Base-by-base conservation (phyloP, 1,139 yeast genomes). In the Yamadazyma atlantica region DNA sequence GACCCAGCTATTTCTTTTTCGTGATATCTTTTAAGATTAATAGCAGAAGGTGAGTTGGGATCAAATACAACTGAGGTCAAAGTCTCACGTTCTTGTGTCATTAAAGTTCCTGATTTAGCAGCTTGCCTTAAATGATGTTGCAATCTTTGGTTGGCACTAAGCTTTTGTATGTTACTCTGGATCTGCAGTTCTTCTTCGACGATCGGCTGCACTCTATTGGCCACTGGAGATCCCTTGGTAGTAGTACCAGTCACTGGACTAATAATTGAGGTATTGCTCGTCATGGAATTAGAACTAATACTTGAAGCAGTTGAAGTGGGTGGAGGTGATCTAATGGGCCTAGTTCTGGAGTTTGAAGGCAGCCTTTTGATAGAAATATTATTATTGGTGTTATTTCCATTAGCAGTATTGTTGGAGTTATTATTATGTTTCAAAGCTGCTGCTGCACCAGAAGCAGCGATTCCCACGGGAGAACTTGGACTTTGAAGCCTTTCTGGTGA, bases 51-150 rank as follows among this genome's bases (percentile, higher is more conserved):
- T 29, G 54, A 50, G 41, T 58, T 70, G 0, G 77, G 76, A 46
- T 71, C 75, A 46, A 61, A 70, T 1, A 63, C 63, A 3, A 69
- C 73, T 1, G 68, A 53, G 1, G 63, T 57, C 13, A 70, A 50
- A 1, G 50, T 42, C 42, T 67, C 73, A 43, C 60, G 62, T 37
- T 67, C 66, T 39, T 69, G 75, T 0, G 74, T 66, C 54, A 64
- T 53, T 30, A 71, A 53, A 1, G 63, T 33, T 0, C 77, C 77
- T 2, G 64, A 49, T 45, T 56, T 65, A 1, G 75, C 64, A 1
- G 72, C 75, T 41, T 64, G 62, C 34, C 63, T 52, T 30, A 71
- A 50, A 44, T 69, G 75, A 31, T 58, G 64, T 43, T 69, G 73
- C 22, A 70, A 58, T 38, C 73, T 49, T 43, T 70, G 74, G 32